These are phyloP conservation scores for Serendipita sp. DNA, from an alignment of 768 basidiomycete genomes.

Conservation along the genomic window DNA sequence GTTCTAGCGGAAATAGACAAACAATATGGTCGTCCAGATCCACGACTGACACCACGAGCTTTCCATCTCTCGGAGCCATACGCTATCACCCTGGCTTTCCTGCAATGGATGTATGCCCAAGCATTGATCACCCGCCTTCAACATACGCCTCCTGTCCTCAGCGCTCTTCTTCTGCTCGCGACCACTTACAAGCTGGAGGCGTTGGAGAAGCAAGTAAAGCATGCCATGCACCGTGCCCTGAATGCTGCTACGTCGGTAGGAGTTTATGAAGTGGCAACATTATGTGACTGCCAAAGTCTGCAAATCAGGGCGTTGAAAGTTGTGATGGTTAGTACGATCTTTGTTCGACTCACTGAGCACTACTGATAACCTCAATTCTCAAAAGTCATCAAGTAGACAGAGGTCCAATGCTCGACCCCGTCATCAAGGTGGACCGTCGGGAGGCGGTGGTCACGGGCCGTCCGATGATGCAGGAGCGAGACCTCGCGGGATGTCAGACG, in stretches of 20 bases:
- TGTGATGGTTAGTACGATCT: conserved; percentile 46
- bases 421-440: conserved; percentile 11
- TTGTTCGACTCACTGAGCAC: conserved; percentile 2
- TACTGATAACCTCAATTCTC: conserved; percentile 10
- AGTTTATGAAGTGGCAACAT: conserved; percentile 88
- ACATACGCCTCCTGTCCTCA: conserved; percentile 76
- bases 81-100: conserved; percentile 69
- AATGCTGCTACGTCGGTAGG: conserved; percentile 76
- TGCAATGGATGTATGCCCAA: conserved; percentile 89
- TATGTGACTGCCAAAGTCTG: conserved; percentile 75
- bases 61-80: conserved; percentile 80
- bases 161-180: conserved; percentile 69
- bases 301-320: conserved; percentile 80
- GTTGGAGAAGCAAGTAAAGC: conserved; percentile 67
- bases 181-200: conserved; percentile 69
- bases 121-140: conserved; percentile 81
- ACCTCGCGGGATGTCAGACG: conserved; percentile 18
- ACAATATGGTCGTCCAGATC: conserved; percentile 41
- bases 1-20: conserved; percentile 4
- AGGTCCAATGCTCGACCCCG: conserved; percentile 39
- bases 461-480: conserved; percentile 14
- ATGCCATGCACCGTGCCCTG: conserved; percentile 83
- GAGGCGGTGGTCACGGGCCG: conserved; percentile 9
- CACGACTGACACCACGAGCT: conserved; percentile 61
- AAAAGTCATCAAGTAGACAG: conserved; percentile 62